phyloP scores from a whole-genome alignment of 208 protist genomes.

The Porcisia hertigi region DNA sequence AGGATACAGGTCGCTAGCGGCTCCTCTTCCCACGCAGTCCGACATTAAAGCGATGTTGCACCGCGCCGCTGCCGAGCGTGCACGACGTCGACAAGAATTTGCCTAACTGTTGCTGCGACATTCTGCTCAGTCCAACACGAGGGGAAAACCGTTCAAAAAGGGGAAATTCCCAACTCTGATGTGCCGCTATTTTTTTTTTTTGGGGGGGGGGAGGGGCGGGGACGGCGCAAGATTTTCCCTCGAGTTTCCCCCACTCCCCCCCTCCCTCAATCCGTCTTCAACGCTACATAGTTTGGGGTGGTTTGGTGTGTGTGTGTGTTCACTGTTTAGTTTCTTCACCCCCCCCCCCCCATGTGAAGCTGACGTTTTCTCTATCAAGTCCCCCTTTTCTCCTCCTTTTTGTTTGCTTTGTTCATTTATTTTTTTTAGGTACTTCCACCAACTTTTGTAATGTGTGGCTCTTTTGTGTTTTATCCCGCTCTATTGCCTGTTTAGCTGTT shows the following conservation, averaged over 20 bases:
- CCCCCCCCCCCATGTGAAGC: background rate
- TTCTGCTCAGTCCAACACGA: background rate
- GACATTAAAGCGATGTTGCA: constrained; percentile 87
- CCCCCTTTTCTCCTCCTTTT: background rate
- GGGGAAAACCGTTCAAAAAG: too few relatives aligned
- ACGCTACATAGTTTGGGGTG: background rate
- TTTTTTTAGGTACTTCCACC: background rate
- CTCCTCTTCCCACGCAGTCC: constrained; percentile 7
- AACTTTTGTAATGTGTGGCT: background rate
- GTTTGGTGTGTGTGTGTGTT: background rate
- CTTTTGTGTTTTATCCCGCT: background rate
- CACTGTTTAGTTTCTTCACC: background rate
- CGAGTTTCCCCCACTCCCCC: background rate
- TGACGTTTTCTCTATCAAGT: background rate
- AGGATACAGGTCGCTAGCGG: constrained; percentile 17
- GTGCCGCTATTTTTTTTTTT: too few relatives aligned
- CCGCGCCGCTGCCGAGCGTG: constrained; percentile 68
- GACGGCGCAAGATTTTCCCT: background rate
- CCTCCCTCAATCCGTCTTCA: too few relatives aligned
- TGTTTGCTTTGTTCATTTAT: background rate
- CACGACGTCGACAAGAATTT: constrained; percentile 40
- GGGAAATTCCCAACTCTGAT: too few relatives aligned
- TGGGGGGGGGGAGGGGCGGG: background rate
- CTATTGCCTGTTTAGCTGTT: background rate
- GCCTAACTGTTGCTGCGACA: background rate